phyloP scores from a whole-genome alignment of 2,329 filamentous ascomycete genomes.

The Botrytis squamosa region DNA sequence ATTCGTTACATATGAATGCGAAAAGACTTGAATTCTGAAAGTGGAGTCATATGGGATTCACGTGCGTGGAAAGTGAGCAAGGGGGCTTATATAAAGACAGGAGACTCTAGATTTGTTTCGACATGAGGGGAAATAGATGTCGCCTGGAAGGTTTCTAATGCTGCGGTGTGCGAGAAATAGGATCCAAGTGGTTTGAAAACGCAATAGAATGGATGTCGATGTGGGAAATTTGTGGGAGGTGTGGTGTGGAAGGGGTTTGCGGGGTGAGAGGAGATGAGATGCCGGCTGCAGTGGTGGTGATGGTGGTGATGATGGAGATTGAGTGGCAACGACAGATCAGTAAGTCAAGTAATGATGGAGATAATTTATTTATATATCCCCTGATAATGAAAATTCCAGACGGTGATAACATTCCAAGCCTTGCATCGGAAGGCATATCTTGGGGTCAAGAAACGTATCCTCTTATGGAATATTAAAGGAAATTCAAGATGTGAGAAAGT shows the following conservation, averaged over 20 bases:
- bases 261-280: too few species aligned
- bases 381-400: background rate
- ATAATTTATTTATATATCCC: background rate
- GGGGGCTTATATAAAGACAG: fast-evolving
- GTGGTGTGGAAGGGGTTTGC: background rate
- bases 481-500: background rate
- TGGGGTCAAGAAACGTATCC: too few species aligned
- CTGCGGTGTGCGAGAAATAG: background rate
- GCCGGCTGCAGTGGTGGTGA: too few species aligned
- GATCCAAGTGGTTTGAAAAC: fast-evolving
- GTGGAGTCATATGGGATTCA: too few species aligned
- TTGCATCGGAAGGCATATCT: background rate
- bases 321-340: background rate
- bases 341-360: background rate
- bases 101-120: background rate
- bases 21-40: too few species aligned
- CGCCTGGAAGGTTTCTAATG: background rate
- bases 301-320: background rate
- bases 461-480: background rate
- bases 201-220: background rate
- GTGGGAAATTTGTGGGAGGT: background rate
- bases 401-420: background rate
- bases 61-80: too few species aligned
- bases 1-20: too few species aligned
- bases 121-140: background rate